Base-by-base conservation (phyloP, 768 basidiomycete genomes). In the Mycena floridula region DNA sequence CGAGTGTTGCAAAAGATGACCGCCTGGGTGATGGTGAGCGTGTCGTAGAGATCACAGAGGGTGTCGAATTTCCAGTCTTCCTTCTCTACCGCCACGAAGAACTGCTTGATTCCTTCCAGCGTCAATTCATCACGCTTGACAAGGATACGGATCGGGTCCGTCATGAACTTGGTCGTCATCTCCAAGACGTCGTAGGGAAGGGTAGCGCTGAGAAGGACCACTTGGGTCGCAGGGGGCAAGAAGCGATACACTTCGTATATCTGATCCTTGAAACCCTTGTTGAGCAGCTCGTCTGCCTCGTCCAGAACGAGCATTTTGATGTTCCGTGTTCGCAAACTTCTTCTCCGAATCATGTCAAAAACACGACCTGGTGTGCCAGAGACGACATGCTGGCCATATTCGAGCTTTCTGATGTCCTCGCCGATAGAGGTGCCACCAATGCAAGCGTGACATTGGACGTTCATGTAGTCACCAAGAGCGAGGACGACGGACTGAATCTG, bases 11-110 rank as follows among this genome's bases (percentile, higher is more conserved):
- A 98, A 72, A 98, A 97, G 61, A 98, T 96, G 62, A 98, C 94
- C 39, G 94, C 95, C 76, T 97, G 95, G 6, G 94, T 97, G 64
- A 99, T 97, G 43, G 94, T 97, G 53, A 99, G 81, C 23, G 95
- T 97, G 65, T 98, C 95, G 67, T 96, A 98, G 39, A 99, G 69
- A 69, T 96, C 95, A 61, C 89, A 96, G 25, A 99, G 76, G 0
- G 94, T 97, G 67, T 97, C 94, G 59, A 96, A 94, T 62, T 99
- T 99, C 94, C 94, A 97, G 60, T 99, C 95, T 66, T 99, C 95
- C 70, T 97, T 96, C 69, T 97, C 95, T 45, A 99, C 95, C 37
- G 94, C 95, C 41, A 99, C 90, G 73, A 93, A 93, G 70, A 94
- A 94, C 62, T 95, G 91, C 57, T 93, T 93, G 69, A 94, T 93